phyloP scores from a whole-genome alignment of 495 filamentous ascomycete genomes.

The Xylaria castorea region DNA sequence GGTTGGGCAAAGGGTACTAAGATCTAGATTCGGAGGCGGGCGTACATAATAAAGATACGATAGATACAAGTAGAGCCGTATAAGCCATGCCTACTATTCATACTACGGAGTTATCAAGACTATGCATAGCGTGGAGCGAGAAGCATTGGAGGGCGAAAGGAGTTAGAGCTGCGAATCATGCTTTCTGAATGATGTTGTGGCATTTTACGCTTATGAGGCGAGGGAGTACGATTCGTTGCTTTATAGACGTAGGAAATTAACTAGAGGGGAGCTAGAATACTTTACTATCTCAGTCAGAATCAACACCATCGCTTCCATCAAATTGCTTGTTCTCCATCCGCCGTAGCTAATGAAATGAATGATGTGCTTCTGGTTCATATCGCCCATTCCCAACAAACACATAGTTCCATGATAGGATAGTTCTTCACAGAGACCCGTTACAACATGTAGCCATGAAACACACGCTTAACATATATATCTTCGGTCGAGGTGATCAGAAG shows the following conservation, averaged over 20 bases:
- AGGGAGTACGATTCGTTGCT: neutral
- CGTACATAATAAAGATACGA: neutral
- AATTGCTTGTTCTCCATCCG: neutral
- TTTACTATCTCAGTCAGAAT: neutral
- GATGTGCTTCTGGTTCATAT: neutral
- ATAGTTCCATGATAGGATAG: neutral
- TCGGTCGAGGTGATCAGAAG: neutral
- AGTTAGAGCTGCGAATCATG: neutral
- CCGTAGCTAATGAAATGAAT: neutral
- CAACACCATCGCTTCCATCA: neutral
- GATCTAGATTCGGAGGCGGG: slow-evolving; percentile 27
- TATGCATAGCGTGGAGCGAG: neutral
- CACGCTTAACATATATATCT: neutral
- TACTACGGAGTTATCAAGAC: neutral
- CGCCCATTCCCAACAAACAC: neutral
- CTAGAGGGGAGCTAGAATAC: neutral
- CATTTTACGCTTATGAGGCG: neutral
- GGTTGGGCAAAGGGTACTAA: slow-evolving; percentile 35
- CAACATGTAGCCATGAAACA: neutral
- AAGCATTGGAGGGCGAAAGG: neutral
- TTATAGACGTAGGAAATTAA: neutral
- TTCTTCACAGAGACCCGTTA: neutral
- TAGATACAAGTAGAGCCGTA: neutral
- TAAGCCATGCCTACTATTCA: neutral
- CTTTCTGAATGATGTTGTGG: neutral